Evolutionary conservation across 441 rosid genomes (phyloP), one percentile per base, ranked within the genome.

Genomic region (Syzygium syzygioides): DNA sequence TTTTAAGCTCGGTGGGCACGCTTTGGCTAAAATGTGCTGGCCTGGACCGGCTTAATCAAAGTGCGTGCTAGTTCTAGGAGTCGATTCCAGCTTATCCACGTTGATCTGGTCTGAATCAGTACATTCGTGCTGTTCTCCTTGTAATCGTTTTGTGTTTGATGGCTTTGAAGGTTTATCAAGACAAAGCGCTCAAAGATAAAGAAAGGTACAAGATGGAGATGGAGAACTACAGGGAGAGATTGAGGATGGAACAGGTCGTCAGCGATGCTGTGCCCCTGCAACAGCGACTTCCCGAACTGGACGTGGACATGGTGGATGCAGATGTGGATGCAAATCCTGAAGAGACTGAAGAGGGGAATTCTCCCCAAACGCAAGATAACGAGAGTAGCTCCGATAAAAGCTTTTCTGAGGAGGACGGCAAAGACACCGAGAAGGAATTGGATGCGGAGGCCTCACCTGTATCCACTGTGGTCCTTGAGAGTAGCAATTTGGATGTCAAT

Each of bases 201-300:
- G 98, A 98, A 94, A 90, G 99, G 85, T 98, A 98, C 91, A 92
- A 95, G 92, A 62, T 87, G 89, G 99, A 98, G 93, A 96, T 97
- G 99, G 99, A 95, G 90, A 95, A 88, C 87, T 97, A 98, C 91
- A 92, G 93, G 89, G 98, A 95, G 93, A 95, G 94, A 86, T 90
- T 92, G 89, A 96, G 90, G 92, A 92, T 92, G 1, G 96, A 94
- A 34, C 93, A 92, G 91, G 90, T 96, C 7, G 90, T 96, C 85
- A 94, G 96, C 28, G 91, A 94, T 88, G 99, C 96, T 83, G 91
- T 95, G 66, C 98, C 99, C 26, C 86, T 96, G 48, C 98, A 95
- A 89, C 98, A 96, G 91, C 92, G 96, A 87, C 90, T 92, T 86
- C 98, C 97, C 0, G 94, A 87, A 86, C 94, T 88, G 30, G 95